A percentile compares a stretch with the other conserved stretches of the same genome.
Conservation (phyloP, 441 rosid genomes). For the Isatis lusitanica region DNA sequence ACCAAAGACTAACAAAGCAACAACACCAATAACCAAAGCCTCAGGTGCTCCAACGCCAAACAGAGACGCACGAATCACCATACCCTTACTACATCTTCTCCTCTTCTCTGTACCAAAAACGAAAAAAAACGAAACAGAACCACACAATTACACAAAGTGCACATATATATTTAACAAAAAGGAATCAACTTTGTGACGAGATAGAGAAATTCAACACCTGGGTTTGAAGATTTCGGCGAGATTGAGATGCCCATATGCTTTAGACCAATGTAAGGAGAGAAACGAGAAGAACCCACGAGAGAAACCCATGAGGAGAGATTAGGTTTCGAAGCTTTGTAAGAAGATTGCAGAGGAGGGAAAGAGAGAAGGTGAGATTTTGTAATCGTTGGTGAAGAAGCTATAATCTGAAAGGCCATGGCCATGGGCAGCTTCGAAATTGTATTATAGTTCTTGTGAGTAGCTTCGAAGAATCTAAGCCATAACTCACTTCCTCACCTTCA, state of each 20-base stretch:
- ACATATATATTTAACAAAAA: background rate
- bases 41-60: conserved; percentile 99
- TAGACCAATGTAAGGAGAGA: conserved; percentile 62
- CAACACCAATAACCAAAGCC: conserved; percentile 95
- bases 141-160: background rate
- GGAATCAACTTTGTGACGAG: background rate
- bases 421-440: conserved; percentile 20
- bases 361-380: conserved; percentile 36
- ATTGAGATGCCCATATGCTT: conserved; percentile 64
- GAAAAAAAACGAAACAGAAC: background rate
- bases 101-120: conserved; percentile 48
- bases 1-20: conserved; percentile 95
- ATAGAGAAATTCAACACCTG: conserved; percentile 37
- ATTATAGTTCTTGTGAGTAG: conserved; percentile 1
- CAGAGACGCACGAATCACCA: conserved; percentile 66
- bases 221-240: conserved; percentile 38
- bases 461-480: conserved; percentile 29
- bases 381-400: conserved; percentile 39
- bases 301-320: conserved; percentile 37
- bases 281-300: conserved; percentile 44
- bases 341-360: conserved; percentile 33
- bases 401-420: conserved; percentile 56
- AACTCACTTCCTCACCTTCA: conserved; percentile 22
- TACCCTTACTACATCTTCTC: conserved; percentile 44
- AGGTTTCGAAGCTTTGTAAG: conserved; percentile 33